These are phyloP conservation scores for Ophiostoma sp. DNA, from an alignment of 2,329 filamentous ascomycete genomes.

Conservation along the genomic window DNA sequence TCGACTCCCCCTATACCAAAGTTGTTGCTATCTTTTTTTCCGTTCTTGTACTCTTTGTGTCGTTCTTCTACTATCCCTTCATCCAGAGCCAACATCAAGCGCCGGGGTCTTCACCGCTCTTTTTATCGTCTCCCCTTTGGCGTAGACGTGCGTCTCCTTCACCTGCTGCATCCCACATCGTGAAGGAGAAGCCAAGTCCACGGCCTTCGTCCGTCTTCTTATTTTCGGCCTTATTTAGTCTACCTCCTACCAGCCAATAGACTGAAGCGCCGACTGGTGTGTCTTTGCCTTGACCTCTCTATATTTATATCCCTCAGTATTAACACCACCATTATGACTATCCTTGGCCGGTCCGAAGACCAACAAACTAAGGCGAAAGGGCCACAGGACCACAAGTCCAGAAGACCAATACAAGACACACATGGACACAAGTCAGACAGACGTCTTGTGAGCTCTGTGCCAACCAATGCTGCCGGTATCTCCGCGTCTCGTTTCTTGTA, in stretches of 20 bases:
- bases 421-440: neutral
- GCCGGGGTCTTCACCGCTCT: too few species aligned
- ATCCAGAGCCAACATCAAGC: too few species aligned
- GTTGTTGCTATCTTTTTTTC: neutral
- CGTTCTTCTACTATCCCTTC: neutral
- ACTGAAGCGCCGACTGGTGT: neutral
- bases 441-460: neutral
- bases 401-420: neutral
- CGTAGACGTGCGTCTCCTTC: too few species aligned
- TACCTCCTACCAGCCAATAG: neutral
- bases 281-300: neutral
- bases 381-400: too few species aligned
- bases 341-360: neutral
- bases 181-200: neutral
- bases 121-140: too few species aligned
- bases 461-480: neutral
- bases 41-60: neutral
- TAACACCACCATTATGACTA: constrained; percentile 1
- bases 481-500: neutral
- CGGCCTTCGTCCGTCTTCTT: neutral
- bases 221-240: neutral
- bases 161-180: neutral
- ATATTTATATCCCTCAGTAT: neutral
- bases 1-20: neutral
- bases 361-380: too few species aligned